Conservation (phyloP, 257 asterid genomes). For the Plectranthus barbatus region DNA sequence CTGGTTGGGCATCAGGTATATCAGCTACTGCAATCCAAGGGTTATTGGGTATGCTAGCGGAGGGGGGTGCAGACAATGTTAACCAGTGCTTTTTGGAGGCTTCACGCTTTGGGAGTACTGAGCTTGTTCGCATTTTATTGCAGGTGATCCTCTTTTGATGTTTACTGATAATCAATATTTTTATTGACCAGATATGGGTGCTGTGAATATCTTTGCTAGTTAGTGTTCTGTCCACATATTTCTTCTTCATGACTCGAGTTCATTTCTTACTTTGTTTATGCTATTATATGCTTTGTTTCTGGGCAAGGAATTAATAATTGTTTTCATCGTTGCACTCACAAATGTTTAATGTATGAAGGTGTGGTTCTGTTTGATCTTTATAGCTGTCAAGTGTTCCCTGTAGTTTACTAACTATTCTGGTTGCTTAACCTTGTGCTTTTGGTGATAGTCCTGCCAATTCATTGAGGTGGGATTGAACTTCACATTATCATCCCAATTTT, state of each 20-base stretch:
- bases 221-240: not conserved
- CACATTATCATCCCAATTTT: not conserved
- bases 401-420: not conserved
- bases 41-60: constrained; percentile 86
- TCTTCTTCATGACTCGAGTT: too few species aligned
- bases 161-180: constrained; percentile 4
- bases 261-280: not conserved
- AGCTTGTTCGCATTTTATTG: constrained; percentile 92
- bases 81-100: constrained; percentile 99
- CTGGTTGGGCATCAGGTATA: constrained; percentile 97
- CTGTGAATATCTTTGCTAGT: not conserved
- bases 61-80: constrained; percentile 98
- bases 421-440: not conserved
- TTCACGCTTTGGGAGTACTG: constrained; percentile 98
- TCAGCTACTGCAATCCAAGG: constrained; percentile 95
- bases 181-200: not conserved
- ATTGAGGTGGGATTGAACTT: not conserved
- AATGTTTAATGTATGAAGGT: not conserved
- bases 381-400: not conserved
- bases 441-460: not conserved
- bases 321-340: not conserved
- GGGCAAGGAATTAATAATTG: not conserved
- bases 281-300: not conserved
- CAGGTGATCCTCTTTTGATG: constrained; percentile 48
- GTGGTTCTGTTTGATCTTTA: not conserved